phyloP scores from a whole-genome alignment of 495 filamentous ascomycete genomes.

The Talaromyces adpressus region DNA sequence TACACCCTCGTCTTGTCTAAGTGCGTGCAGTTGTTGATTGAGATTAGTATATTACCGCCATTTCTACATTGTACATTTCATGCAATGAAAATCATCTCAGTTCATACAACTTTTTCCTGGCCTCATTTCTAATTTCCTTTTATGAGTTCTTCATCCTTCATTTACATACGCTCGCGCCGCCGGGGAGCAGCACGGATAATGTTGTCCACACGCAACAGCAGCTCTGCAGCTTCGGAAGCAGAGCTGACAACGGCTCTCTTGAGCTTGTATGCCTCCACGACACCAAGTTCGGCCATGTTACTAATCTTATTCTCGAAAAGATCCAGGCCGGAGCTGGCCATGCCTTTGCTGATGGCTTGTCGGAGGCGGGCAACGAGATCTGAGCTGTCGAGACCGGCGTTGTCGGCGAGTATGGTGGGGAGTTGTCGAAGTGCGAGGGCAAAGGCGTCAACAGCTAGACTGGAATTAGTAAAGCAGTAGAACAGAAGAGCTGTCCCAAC shows the following conservation, averaged over 20 bases:
- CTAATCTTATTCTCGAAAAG: constrained; percentile 84
- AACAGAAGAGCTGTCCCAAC: not conserved
- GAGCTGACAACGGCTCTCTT: constrained; percentile 95
- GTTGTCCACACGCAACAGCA: constrained; percentile 78
- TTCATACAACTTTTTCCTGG: constrained; percentile 2
- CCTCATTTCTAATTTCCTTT: not conserved
- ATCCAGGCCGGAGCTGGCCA: constrained; percentile 87
- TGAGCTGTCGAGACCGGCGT: constrained; percentile 90
- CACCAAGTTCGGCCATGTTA: constrained; percentile 92
- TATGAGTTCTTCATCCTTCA: not conserved
- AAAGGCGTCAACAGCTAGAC: constrained; percentile 75
- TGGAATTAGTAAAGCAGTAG: not conserved
- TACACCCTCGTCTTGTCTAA: too few relatives aligned
- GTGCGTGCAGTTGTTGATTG: not conserved
- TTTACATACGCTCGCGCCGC: constrained; percentile 64
- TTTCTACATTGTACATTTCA: not conserved
- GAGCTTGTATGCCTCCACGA: constrained; percentile 98
- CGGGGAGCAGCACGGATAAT: constrained; percentile 77
- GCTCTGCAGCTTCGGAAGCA: constrained; percentile 91
- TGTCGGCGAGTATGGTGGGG: constrained; percentile 95
- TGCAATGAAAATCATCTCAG: not conserved
- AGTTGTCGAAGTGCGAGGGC: constrained; percentile 84
- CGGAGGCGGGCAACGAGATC: constrained; percentile 88
- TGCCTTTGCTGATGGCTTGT: constrained; percentile 87
- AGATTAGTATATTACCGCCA: not conserved